These are phyloP conservation scores for Chaetomium sp. DNA, from an alignment of 2,329 filamentous ascomycete genomes.

Conservation along the genomic window DNA sequence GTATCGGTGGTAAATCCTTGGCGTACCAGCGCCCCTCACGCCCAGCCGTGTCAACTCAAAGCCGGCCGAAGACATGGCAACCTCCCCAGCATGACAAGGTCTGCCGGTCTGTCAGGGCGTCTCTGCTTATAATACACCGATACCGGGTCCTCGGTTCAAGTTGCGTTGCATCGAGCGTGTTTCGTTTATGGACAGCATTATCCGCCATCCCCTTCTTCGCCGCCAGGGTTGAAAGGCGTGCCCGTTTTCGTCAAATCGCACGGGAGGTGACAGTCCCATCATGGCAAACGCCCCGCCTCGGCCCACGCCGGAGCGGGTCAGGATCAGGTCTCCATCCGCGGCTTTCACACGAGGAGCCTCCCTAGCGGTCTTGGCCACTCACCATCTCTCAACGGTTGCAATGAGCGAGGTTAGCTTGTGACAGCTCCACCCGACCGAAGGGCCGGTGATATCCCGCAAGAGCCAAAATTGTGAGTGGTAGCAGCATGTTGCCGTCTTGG, in stretches of 20 bases:
- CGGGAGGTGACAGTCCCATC: background rate
- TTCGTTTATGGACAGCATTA: background rate
- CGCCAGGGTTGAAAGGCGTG: background rate
- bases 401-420: background rate
- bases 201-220: background rate
- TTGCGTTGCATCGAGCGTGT: background rate
- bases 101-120: background rate
- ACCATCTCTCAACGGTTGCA: background rate
- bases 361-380: slow-evolving; percentile 10
- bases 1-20: background rate
- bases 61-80: background rate
- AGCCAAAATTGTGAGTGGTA: slow-evolving; percentile 19
- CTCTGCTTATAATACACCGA: background rate
- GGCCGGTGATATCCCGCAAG: background rate
- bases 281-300: background rate
- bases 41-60: background rate
- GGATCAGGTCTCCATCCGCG: slow-evolving; percentile 8
- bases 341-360: slow-evolving; percentile 4
- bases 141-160: background rate
- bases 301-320: slow-evolving; percentile 15
- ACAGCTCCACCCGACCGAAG: background rate
- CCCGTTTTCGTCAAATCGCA: slow-evolving; percentile 11
- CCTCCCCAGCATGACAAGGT: background rate
- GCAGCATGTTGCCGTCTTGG: slow-evolving; percentile 1
- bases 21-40: too few relatives aligned